Conservation (phyloP, 2,329 filamentous ascomycete genomes). For the Diaporthe helianthi region DNA sequence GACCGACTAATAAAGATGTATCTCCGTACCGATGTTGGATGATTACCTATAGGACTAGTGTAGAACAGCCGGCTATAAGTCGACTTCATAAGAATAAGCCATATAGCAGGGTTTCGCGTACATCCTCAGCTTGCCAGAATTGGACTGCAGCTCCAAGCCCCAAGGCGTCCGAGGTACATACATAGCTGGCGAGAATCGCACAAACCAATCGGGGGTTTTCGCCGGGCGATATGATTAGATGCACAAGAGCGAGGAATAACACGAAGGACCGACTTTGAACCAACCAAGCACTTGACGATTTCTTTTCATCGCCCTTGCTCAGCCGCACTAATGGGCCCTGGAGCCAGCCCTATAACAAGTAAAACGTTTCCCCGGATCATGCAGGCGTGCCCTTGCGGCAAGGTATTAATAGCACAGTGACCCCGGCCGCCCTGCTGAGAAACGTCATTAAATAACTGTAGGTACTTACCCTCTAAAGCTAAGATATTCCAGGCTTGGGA, state of each 20-base stretch:
- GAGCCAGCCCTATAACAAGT: too few species aligned
- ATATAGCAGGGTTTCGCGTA: neutral
- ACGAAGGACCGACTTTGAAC: conserved; percentile 4
- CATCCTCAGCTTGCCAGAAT: neutral
- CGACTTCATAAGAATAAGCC: neutral
- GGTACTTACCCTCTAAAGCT: too few species aligned
- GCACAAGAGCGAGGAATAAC: neutral
- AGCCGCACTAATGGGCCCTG: neutral
- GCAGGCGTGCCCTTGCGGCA: conserved; percentile 4
- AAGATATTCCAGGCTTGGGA: neutral
- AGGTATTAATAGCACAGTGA: neutral
- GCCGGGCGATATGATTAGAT: neutral
- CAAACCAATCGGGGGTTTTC: neutral
- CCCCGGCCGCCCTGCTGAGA: neutral
- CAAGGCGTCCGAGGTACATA: neutral
- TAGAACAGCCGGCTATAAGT: neutral
- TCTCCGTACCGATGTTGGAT: too few species aligned
- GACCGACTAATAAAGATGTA: too few species aligned
- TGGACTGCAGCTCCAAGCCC: neutral
- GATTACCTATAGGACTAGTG: neutral
- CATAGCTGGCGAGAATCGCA: neutral
- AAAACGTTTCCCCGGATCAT: conserved; percentile 5
- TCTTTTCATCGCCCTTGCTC: too few species aligned
- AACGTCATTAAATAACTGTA: too few species aligned
- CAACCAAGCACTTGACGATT: too few species aligned